Evolutionary conservation across 2,329 filamentous ascomycete species (phyloP).

Genomic region (Aspergillus candidus): DNA sequence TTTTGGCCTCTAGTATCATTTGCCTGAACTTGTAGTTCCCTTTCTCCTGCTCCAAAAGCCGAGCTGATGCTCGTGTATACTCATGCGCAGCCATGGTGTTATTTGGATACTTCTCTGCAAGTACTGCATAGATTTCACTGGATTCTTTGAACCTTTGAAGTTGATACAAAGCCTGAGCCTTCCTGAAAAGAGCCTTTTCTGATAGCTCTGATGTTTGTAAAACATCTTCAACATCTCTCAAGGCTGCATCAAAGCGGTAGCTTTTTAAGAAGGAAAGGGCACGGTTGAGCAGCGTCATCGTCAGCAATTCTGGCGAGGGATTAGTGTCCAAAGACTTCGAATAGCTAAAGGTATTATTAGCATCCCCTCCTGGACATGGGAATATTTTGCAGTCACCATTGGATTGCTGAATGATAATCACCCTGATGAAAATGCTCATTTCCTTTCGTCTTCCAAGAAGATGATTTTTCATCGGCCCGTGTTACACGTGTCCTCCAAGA

Average conservation of each 20-base stretch:
- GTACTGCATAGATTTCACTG: constrained; percentile 27
- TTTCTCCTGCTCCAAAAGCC: constrained; percentile 14
- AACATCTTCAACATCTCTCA: constrained; percentile 24
- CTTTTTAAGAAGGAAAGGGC: constrained; percentile 28
- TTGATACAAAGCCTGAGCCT: constrained; percentile 42
- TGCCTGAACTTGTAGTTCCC: constrained; percentile 11
- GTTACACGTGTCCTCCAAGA: constrained; percentile 25
- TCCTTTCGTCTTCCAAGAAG: constrained; percentile 20
- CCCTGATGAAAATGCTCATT: constrained; percentile 23
- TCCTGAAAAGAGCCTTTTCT: constrained; percentile 44
- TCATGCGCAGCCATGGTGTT: constrained; percentile 28
- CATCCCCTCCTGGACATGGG: constrained; percentile 1
- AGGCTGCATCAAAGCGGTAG: constrained; percentile 30
- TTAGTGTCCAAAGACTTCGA: constrained; percentile 29
- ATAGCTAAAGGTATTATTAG: constrained; percentile 27
- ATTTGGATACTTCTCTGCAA: constrained; percentile 30
- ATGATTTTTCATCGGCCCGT: constrained; percentile 7
- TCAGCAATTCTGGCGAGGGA: constrained; percentile 31
- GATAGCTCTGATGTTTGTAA: constrained; percentile 12
- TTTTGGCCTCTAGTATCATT: constrained; percentile 22
- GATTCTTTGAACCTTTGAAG: constrained; percentile 37
- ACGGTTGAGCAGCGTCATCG: constrained; percentile 32
- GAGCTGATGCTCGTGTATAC: constrained; percentile 21
- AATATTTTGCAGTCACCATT: constrained; percentile 18
- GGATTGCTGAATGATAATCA: constrained; percentile 16